Evolutionary conservation across 2,329 filamentous ascomycete species (phyloP).

Genomic region (Diaporthe destruens): DNA sequence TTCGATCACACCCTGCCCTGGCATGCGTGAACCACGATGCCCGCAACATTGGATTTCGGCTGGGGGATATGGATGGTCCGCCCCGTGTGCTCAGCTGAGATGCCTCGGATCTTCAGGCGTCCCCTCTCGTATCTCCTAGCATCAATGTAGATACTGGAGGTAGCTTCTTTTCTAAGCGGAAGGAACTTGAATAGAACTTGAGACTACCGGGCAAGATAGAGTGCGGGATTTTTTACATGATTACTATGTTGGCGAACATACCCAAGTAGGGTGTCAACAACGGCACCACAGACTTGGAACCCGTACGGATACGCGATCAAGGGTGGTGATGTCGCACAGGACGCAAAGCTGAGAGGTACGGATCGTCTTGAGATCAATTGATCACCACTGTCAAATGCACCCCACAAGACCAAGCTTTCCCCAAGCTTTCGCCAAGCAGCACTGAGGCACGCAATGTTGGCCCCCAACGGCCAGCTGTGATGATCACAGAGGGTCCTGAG

Average conservation of each 20-base stretch:
- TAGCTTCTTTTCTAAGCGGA: background rate
- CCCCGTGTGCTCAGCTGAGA: background rate
- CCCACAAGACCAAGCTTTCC: background rate
- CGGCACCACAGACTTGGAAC: background rate
- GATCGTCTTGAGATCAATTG: background rate
- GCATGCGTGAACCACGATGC: background rate
- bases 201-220: background rate
- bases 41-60: background rate
- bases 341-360: background rate
- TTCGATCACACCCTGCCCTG: background rate
- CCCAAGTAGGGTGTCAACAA: background rate
- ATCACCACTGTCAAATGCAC: slow-evolving; percentile 15
- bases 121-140: slow-evolving; percentile 7
- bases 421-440: slow-evolving; percentile 29
- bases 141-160: no score
- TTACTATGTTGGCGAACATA: no score
- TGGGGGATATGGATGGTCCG: background rate
- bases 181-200: no score
- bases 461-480: background rate
- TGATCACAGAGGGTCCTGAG: background rate
- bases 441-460: background rate
- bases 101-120: background rate
- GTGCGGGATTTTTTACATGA: background rate
- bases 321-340: background rate
- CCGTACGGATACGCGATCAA: no score